Evolutionary conservation across 1,284 basidiomycete species (phyloP), one percentile per base, ranked within the genome.

Genomic region (Fistulinella cinereoalba): DNA sequence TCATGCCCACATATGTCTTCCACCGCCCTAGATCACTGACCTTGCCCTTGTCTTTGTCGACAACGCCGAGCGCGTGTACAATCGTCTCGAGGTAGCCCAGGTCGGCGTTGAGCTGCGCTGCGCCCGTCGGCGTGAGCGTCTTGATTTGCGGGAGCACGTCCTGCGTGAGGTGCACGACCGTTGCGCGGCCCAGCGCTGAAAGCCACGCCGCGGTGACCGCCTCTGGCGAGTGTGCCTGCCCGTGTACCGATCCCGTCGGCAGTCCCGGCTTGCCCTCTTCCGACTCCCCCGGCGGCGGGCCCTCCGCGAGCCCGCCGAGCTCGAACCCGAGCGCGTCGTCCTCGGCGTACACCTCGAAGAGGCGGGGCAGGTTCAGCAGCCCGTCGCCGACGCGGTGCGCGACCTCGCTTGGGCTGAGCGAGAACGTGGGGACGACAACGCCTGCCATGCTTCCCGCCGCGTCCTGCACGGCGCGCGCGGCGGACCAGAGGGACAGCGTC

Each of bases 311-410:
- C 29, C 34, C 74, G n/a, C 85, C 67, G 15, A 81, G 69, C n/a
- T 88, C 91, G 68, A 92, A 96, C 1, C 83, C 81, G n/a, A 97
- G 76, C 10, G 90, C 90, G 54, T 91, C 88, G 64, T 97, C 94
- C 44, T 90, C 86, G 4, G 89, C 92, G 61, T 97, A 95, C 15
- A 94, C 88, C 65, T 98, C 95, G 63, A 99, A 96, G 18, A 98
- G 72, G 41, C 95, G 74, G 1, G 96, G 92, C 6, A 99, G 79
- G 68, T 97, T 97, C 32, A 98, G 76, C 39, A 99, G 71, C 6
- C 92, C 93, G 62, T 99, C 97, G 6, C 92, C 89, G 15, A 98
- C 84, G 41, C 85, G 81, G 50, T 94, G 88, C 55, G 97, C 88
- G 2, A 81, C 84, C 47, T 92, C 88, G 36, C 86, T 97, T 1